Evolutionary conservation across 257 asterid species (phyloP), one percentile per base, ranked within the genome.

Genomic region (Anisodus tanguticus): DNA sequence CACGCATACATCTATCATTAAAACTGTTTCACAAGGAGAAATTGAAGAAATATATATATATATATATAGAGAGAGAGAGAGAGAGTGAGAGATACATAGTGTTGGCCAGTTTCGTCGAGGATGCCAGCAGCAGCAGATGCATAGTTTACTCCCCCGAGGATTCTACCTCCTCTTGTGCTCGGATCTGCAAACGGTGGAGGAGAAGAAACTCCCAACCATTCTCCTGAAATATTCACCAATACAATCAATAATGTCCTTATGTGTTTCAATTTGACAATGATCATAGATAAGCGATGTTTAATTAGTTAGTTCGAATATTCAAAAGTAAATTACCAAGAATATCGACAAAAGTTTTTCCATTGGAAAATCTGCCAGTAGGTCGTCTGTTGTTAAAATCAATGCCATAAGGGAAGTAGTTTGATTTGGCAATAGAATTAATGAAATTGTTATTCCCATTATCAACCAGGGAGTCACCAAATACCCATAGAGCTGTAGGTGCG

Each of bases 81-180:
- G 26, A 22, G 26, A 22, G 26, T 0, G 26, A 22, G 26, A 22
- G 26, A 22, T 88, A 95, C 98, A 41, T 91, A 96, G 90, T 96
- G 97, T 74, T 85, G 92, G 83, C 98, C 99, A 3, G 93, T 85
- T 86, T 94, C 98, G 35, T 96, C 98, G n/a, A 96, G 91, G 90
- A 96, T 96, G 83, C 99, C 99, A 26, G 91, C 98, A 53, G 98
- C 98, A 3, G 99, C 99, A 1, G 99, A 96, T 83, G 99, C 99
- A 72, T 93, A 95, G 71, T 95, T 95, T 76, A 91, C 94, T 83
- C 99, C 99, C 3, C 93, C 91, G 0, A 95, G 85, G 76, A 94
- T 89, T 86, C 91, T 88, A 8, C 85, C 9, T 13, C 97, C 98
- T 0, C 85, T 83, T 5, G 99, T 93, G 84, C 88, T 45, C n/a